Percentiles rank a stretch among this genome's conserved stretches.
phyloP scores from a whole-genome alignment of 192 early-diverging fungal species.

The Mortierella antarctica region DNA sequence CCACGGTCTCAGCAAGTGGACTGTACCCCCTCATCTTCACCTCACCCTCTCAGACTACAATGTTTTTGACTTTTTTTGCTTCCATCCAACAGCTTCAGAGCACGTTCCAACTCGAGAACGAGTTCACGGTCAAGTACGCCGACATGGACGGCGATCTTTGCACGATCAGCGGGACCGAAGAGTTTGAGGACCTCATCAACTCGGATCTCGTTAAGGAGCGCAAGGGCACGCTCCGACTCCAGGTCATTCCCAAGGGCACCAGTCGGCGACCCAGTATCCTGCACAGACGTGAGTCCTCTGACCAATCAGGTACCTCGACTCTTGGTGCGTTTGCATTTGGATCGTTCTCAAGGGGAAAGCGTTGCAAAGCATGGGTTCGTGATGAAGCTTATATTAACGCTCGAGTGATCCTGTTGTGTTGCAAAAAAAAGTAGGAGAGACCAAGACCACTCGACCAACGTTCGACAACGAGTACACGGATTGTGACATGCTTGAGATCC shows the following conservation, averaged over 20 bases:
- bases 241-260: conserved; percentile 19
- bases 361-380: neutral
- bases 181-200: conserved; percentile 46
- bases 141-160: conserved; percentile 49
- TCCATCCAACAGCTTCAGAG: conserved; percentile 22
- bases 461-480: conserved; percentile 51
- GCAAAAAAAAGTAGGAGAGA: neutral
- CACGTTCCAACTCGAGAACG: conserved; percentile 49
- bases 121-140: conserved; percentile 50
- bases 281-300: conserved; percentile 37
- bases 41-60: too few relatives aligned
- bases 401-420: too few relatives aligned
- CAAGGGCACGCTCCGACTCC: conserved; percentile 24
- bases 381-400: too few relatives aligned
- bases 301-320: conserved; percentile 49
- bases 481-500: conserved; percentile 49
- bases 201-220: conserved; percentile 49
- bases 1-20: neutral
- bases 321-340: conserved; percentile 23
- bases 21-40: neutral
- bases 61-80: neutral
- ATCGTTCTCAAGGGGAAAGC: neutral
- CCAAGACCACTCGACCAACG: conserved; percentile 5
- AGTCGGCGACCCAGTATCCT: conserved; percentile 39
- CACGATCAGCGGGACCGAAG: conserved; percentile 38